These are phyloP conservation scores for Geotrichum europaeum DNA, from an alignment of 1,139 yeast genomes.

Conservation along the genomic window DNA sequence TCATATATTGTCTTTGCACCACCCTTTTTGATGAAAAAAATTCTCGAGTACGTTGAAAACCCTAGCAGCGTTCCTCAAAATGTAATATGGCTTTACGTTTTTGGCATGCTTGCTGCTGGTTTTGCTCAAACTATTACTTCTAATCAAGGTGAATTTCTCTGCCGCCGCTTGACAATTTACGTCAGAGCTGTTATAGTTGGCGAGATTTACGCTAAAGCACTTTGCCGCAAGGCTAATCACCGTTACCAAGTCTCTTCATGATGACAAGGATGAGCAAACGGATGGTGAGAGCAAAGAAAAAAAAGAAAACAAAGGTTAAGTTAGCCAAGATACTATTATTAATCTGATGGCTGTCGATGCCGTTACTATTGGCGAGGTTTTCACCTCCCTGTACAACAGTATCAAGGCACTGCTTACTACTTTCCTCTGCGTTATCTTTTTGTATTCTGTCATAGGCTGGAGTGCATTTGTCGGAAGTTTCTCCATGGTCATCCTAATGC, in stretches of 20 bases:
- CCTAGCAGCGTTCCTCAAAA: conserved; percentile 55
- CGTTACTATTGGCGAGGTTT: conserved; percentile 75
- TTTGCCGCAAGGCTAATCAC: conserved; percentile 48
- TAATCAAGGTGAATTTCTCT: conserved; percentile 64
- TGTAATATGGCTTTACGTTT: conserved; percentile 84
- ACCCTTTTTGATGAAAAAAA: conserved; percentile 64
- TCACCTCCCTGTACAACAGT: conserved; percentile 81
- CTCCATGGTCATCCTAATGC: conserved; percentile 58
- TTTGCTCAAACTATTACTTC: conserved; percentile 55
- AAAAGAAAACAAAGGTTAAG: conserved; percentile 42
- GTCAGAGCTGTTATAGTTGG: conserved; percentile 87
- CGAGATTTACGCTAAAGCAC: conserved; percentile 86
- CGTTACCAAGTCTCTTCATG: no score
- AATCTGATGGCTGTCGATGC: conserved; percentile 96
- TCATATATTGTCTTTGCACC: conserved; percentile 70
- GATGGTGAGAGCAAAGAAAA: conserved; percentile 13
- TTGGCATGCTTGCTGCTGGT: conserved; percentile 62
- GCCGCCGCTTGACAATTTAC: conserved; percentile 84
- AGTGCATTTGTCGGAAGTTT: conserved; percentile 79
- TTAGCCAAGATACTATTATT: conserved; percentile 85
- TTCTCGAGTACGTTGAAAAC: conserved; percentile 78
- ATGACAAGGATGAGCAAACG: no score
- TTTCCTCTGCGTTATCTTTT: conserved; percentile 52
- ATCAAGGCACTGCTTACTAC: conserved; percentile 66
- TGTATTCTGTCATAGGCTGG: conserved; percentile 76